Evolutionary conservation across 1,284 basidiomycete genomes (phyloP).

Genomic region (Trichosporon faecale): DNA sequence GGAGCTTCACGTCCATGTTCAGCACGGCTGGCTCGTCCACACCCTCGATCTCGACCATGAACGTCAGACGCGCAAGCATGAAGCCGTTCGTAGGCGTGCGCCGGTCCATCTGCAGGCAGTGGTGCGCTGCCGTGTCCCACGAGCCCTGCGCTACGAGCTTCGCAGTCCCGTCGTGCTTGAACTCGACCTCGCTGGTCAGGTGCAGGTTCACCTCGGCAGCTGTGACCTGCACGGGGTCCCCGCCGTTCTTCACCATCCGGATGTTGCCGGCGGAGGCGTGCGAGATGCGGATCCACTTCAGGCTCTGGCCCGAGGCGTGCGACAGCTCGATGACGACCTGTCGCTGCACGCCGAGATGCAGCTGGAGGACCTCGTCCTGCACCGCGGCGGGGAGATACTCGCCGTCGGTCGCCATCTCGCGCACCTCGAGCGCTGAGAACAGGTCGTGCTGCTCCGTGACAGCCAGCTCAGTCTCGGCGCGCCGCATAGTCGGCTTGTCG

Average conservation of each 20-base stretch:
- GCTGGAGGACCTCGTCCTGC: constrained; percentile 75
- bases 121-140: constrained; percentile 93
- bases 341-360: constrained; percentile 91
- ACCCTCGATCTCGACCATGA: constrained; percentile 75
- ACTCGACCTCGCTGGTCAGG: constrained; percentile 63
- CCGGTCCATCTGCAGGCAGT: constrained; percentile 78
- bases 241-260: constrained; percentile 77
- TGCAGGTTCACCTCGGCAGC: constrained; percentile 66
- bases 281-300: constrained; percentile 74
- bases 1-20: constrained; percentile 77
- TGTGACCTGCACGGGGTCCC: constrained; percentile 71
- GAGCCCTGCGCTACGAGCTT: constrained; percentile 65
- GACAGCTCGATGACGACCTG: constrained; percentile 71
- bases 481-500: constrained; percentile 65
- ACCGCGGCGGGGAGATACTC: constrained; percentile 81
- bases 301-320: constrained; percentile 82
- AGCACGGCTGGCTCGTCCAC: constrained; percentile 81
- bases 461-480: constrained; percentile 89
- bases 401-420: constrained; percentile 80
- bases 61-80: constrained; percentile 72
- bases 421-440: constrained; percentile 77
- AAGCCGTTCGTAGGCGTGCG: constrained; percentile 75
- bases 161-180: constrained; percentile 77
- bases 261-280: constrained; percentile 58
- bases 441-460: constrained; percentile 84